A percentile compares a stretch with the other conserved stretches of the same genome.
These are phyloP conservation scores for Penicillium dipodomyicola DNA, from an alignment of 495 filamentous ascomycete species.

Conservation along the genomic window DNA sequence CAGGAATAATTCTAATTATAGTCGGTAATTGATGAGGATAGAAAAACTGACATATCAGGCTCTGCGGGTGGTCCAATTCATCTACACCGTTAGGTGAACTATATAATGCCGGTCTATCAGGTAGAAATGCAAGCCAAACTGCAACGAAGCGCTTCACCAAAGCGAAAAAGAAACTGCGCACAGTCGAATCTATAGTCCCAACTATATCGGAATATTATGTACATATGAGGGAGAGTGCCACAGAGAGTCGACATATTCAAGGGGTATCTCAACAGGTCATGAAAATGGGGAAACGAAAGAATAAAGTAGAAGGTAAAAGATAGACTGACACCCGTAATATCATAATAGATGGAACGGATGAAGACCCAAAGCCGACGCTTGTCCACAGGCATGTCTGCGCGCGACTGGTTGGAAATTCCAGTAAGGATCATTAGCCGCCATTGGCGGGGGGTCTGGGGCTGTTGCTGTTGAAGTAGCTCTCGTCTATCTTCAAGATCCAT, in stretches of 20 bases:
- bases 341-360: constrained; percentile 24
- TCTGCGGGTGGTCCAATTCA: background rate
- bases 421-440: constrained; percentile 14
- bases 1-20: background rate
- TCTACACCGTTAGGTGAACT: background rate
- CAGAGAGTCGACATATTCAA: constrained; percentile 40
- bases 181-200: constrained; percentile 32
- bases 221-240: constrained; percentile 37
- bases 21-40: background rate
- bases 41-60: background rate
- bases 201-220: constrained; percentile 44
- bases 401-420: background rate
- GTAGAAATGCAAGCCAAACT: background rate
- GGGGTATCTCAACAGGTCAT: constrained; percentile 37
- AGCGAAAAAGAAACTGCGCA: constrained; percentile 14
- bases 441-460: constrained; percentile 31
- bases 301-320: constrained; percentile 17
- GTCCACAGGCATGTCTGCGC: background rate
- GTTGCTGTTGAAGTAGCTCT: constrained; percentile 52
- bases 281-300: constrained; percentile 20
- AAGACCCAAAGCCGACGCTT: constrained; percentile 8
- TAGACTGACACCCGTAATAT: constrained; percentile 20
- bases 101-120: background rate
- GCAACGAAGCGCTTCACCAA: background rate
- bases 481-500: constrained; percentile 83